Evolutionary conservation across 306 rosid genomes (phyloP).

Genomic region (Vigna trinervia): DNA sequence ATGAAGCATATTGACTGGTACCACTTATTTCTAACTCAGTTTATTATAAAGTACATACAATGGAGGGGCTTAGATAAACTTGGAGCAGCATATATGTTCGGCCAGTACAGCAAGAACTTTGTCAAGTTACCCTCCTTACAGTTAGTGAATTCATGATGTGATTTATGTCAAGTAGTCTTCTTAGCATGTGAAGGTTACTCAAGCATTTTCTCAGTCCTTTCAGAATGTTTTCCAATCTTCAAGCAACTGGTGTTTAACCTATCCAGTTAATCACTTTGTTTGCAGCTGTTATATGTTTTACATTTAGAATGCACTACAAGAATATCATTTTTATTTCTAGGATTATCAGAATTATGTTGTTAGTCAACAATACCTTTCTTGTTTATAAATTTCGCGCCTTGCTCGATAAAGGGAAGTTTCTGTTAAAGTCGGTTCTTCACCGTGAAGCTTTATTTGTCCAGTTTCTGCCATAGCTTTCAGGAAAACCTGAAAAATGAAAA

Average conservation of each 20-base stretch:
- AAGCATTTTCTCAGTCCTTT: constrained; percentile 30
- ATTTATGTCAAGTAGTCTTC: constrained; percentile 7
- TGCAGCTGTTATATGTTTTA: constrained; percentile 7
- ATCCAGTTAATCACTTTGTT: constrained; percentile 5
- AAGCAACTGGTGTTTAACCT: constrained; percentile 33
- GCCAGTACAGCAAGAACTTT: neutral
- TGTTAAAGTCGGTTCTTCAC: constrained; percentile 84
- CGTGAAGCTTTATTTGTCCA: constrained; percentile 86
- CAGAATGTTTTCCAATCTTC: constrained; percentile 27
- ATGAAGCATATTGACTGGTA: constrained; percentile 5
- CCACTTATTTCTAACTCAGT: neutral
- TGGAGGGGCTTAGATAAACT: constrained; percentile 11
- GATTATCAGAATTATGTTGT: constrained; percentile 21
- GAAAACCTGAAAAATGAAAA: constrained; percentile 70
- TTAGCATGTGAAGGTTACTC: neutral
- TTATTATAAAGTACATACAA: constrained; percentile 22
- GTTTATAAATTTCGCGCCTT: constrained; percentile 89
- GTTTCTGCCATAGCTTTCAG: constrained; percentile 98
- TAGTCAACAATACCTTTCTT: constrained; percentile 73
- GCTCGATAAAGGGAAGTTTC: constrained; percentile 96
- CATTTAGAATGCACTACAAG: constrained; percentile 33
- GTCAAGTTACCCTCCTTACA: constrained; percentile 3
- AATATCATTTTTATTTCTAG: constrained; percentile 29
- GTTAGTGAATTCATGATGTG: neutral
- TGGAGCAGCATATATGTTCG: constrained; percentile 7